Evolutionary conservation across 1,139 yeast species (phyloP), one percentile per base, ranked within the genome.

Genomic region (Waltiozyma sp.): DNA sequence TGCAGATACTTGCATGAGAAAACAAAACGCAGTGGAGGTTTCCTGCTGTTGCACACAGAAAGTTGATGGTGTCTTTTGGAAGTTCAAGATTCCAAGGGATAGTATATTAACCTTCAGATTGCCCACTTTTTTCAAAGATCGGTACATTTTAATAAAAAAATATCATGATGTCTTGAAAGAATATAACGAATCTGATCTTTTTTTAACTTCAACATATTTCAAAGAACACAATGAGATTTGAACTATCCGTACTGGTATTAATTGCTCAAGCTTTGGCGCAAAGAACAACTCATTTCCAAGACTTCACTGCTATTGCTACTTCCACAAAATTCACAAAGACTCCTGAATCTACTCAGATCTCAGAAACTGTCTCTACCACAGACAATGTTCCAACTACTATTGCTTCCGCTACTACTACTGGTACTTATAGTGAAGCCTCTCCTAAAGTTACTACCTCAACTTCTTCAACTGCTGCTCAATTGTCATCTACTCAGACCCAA

Each of bases 271-370:
- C 51, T 2, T 14, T 40, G 13, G 55, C 55, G 3, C 53, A 48
- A 23, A 40, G 47, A 18, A 49, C 55, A 8, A 49, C 52, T 3
- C 47, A 50, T 3, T 40, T 43, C 6, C 41, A 42, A 21, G 48
- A 48, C 31, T 53, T 51, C 45, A 53, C 56, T 2, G 58, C 47
- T 31, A 48, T 51, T 19, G 55, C 52, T n/a, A 41, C 49, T 3
- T 39, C 3, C 15, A 21, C 46, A 1, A 44, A 39, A 3, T 51
- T 41, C 42, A 43, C 49, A 15, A 51, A 49, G 41, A 11, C 40
- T n/a, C 38, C 45, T 18, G 38, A 34, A 3, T 39, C 44, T 14
- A 19, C 42, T 28, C 19, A 35, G 11, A 38, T 23, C 14, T 19
- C 37, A 5, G 28, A 26, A 6, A 14, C 13, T 26, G n/a, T 26